Base-by-base conservation (phyloP, 108 stramenopile genomes). In the Schizochytrium sp. region DNA sequence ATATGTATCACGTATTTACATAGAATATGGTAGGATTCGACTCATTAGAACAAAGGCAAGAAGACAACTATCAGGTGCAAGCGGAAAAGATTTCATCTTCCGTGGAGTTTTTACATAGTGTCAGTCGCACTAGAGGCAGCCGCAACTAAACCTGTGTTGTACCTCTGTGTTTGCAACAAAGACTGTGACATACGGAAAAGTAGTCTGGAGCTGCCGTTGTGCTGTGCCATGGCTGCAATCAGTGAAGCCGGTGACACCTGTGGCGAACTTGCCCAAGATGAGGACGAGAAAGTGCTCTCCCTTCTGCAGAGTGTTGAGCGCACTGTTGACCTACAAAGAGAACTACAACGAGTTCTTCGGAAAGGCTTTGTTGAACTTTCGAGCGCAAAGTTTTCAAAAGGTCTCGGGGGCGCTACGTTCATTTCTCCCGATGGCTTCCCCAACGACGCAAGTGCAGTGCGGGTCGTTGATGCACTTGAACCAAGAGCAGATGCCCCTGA, bases 371-470 rank as follows among this genome's bases (percentile, higher is more conserved):
- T 83, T 38, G 76, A 83, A 38, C 53, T 83, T 38, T 49, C 76
- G 76, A 83, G 76, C 76, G 76, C 76, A n/a, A 49, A 55, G 28
- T 83, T 83, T 53, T 83, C 76, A 5, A 83, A 83, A 40, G 76
- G 76, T 8, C 53, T 83, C 53, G 76, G 28, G 76, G 64, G 64
- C 64, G 44, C 40, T 15, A 7, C 15, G 64, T 44, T 69, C 64
- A 44, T 69, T 0, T 69, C 64, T 38, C 64, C 64, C 64, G 64
- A 69, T 7, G 15, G 64, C 12, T 69, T 69, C 15, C 64, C 64
- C 19, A 44, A 38, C 10, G 64, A 69, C 19, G 64, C 64, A 0
- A 8, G 64, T 15, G 64, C 64, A 8, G 42, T 69, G 12, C 64
- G 64, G 19, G 15, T 13, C 7, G 2, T 69, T 13, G 64, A 69